Conservation (phyloP, 805 yeast species). For the Lachancea meyersii region DNA sequence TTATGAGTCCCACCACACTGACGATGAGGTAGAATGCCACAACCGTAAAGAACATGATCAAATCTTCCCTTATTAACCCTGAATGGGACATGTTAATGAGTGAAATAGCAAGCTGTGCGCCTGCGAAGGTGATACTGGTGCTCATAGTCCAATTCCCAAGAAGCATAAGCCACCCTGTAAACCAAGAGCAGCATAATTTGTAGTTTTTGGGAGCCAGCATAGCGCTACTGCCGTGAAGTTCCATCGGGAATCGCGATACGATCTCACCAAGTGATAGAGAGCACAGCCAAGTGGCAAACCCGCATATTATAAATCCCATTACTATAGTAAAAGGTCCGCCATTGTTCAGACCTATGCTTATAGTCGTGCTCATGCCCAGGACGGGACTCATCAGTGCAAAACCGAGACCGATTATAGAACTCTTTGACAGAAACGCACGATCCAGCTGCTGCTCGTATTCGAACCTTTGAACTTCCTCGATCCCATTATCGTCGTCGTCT, state of each 20-base stretch:
- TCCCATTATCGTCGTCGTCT: constrained; percentile 41
- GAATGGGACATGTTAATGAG: constrained; percentile 57
- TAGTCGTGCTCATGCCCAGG: constrained; percentile 65
- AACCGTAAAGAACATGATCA: constrained; percentile 46
- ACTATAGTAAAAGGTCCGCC: constrained; percentile 74
- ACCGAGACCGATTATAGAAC: constrained; percentile 70
- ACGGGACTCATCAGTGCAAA: constrained; percentile 81
- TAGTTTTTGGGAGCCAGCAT: constrained; percentile 54
- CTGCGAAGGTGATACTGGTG: constrained; percentile 66
- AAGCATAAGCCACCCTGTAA: constrained; percentile 68
- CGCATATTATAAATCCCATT: constrained; percentile 68
- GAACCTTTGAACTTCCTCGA: constrained; percentile 61
- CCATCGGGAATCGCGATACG: constrained; percentile 68
- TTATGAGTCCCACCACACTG: constrained; percentile 53
- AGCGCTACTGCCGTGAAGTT: constrained; percentile 73
- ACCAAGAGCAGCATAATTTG: constrained; percentile 62
- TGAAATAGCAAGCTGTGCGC: constrained; percentile 65
- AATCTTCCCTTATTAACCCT: constrained; percentile 45
- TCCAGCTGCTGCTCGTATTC: constrained; percentile 67
- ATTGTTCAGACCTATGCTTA: constrained; percentile 63
- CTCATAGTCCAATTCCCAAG: constrained; percentile 77
- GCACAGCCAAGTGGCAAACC: constrained; percentile 55
- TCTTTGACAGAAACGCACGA: constrained; percentile 54
- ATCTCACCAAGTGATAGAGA: constrained; percentile 73
- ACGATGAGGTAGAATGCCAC: constrained; percentile 52